Percentiles rank a stretch among this genome's conserved stretches.
Conservation (phyloP, 768 basidiomycete species). For the Lactarius hatsudake region DNA sequence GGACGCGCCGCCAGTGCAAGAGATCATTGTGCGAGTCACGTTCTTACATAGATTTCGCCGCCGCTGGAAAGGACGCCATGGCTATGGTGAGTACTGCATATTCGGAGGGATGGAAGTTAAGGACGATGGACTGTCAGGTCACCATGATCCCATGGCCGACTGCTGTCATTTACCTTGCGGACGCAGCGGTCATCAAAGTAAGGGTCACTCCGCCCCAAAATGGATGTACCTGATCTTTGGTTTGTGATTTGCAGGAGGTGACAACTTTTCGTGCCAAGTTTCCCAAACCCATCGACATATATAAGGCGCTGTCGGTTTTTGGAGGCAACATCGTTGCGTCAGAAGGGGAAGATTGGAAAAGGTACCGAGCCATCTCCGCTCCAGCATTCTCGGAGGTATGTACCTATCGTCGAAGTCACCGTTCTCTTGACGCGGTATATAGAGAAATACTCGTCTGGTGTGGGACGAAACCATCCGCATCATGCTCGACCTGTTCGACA, state of each 20-base stretch:
- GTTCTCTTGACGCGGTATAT: not conserved
- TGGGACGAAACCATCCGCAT: constrained; percentile 39
- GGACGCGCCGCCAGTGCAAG: not conserved
- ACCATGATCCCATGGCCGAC: constrained; percentile 4
- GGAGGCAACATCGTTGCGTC: constrained; percentile 63
- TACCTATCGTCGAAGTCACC: not conserved
- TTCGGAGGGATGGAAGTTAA: not conserved
- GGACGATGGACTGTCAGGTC: not conserved
- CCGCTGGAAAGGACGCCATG: constrained; percentile 16
- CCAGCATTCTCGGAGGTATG: constrained; percentile 64
- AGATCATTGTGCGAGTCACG: not conserved
- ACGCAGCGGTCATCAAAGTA: constrained; percentile 22
- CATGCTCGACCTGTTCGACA: constrained; percentile 35
- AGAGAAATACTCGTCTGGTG: constrained; percentile 40
- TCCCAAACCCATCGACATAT: constrained; percentile 52
- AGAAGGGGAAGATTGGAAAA: constrained; percentile 65
- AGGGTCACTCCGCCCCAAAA: not conserved
- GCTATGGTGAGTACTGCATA: not conserved
- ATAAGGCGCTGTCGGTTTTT: constrained; percentile 46
- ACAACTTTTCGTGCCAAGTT: constrained; percentile 48
- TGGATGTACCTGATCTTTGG: not conserved
- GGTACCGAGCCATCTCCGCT: constrained; percentile 57
- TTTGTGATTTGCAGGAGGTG: constrained; percentile 44
- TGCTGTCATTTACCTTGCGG: constrained; percentile 12
- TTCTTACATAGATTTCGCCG: constrained; percentile 14